These are phyloP conservation scores for Cardamine resedifolia DNA, from an alignment of 345 rosid species.

Conservation along the genomic window DNA sequence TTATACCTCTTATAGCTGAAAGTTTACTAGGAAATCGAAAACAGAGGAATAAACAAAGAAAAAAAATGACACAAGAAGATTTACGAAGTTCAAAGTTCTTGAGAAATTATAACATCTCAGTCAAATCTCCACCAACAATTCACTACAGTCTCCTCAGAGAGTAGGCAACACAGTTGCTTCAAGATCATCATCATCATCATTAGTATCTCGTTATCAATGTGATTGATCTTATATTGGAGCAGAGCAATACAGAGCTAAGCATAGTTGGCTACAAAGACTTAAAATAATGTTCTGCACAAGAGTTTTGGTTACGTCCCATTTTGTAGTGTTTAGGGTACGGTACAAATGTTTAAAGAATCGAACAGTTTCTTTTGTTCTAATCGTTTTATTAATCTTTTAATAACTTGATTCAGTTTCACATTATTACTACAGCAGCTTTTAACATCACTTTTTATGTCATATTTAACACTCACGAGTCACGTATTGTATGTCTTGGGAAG, in stretches of 20 bases:
- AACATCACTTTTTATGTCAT: background rate
- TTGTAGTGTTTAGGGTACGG: no score
- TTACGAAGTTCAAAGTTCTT: background rate
- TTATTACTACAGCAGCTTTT: background rate
- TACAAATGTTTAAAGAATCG: no score
- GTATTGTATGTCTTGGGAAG: background rate
- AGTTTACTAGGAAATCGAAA: background rate
- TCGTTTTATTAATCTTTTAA: no score
- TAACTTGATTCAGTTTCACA: background rate
- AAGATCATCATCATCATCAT: background rate
- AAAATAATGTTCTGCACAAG: no score
- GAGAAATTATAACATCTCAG: background rate
- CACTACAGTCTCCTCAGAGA: background rate
- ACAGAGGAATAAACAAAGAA: background rate
- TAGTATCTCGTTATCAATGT: no score
- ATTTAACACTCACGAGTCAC: background rate
- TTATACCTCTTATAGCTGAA: no score
- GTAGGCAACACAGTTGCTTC: background rate
- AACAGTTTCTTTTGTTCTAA: no score
- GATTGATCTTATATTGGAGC: no score
- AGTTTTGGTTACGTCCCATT: no score
- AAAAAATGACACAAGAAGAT: background rate
- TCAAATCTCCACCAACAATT: background rate
- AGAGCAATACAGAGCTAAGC: no score
- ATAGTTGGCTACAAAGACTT: no score